Conservation (phyloP, 768 basidiomycete genomes). For the Lactarius vividus region DNA sequence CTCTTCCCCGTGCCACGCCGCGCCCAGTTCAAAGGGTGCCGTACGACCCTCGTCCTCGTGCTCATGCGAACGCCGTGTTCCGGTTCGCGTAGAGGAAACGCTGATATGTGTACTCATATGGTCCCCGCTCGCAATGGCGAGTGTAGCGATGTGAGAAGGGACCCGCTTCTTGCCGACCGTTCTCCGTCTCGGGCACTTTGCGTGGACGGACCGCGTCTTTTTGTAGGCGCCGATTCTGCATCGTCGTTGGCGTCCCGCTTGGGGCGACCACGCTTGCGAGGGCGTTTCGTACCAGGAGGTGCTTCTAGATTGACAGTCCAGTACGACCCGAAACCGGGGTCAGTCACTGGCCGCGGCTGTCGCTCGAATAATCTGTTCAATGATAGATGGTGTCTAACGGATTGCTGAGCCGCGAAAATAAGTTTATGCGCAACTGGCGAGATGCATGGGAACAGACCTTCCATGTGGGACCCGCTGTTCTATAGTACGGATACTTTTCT, state of each 20-base stretch:
- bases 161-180: conserved; percentile 9
- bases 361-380: conserved; percentile 80
- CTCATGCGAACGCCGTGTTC: conserved; percentile 29
- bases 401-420: conserved; percentile 54
- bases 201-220: conserved; percentile 30
- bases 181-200: conserved; percentile 17
- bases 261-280: conserved; percentile 71
- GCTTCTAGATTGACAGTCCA: conserved; percentile 87
- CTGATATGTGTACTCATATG: conserved; percentile 11
- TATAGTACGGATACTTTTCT: conserved; percentile 78
- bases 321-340: conserved; percentile 85
- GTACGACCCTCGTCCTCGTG: conserved; percentile 40
- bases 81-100: conserved; percentile 33
- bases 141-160: conserved; percentile 13
- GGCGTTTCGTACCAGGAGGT: conserved; percentile 84
- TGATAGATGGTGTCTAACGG: conserved; percentile 81
- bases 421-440: not conserved
- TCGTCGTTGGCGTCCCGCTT: conserved; percentile 42
- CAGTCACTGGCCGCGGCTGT: conserved; percentile 76
- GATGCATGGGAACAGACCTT: conserved; percentile 49
- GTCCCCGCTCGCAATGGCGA: conserved; percentile 17
- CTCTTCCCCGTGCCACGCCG: conserved; percentile 33
- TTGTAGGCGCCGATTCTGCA: conserved; percentile 18
- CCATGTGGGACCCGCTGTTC: conserved; percentile 79
- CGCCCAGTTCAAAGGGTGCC: conserved; percentile 32